Evolutionary conservation across 2,329 filamentous ascomycete species (phyloP).

Genomic region (Zarea fungicola): DNA sequence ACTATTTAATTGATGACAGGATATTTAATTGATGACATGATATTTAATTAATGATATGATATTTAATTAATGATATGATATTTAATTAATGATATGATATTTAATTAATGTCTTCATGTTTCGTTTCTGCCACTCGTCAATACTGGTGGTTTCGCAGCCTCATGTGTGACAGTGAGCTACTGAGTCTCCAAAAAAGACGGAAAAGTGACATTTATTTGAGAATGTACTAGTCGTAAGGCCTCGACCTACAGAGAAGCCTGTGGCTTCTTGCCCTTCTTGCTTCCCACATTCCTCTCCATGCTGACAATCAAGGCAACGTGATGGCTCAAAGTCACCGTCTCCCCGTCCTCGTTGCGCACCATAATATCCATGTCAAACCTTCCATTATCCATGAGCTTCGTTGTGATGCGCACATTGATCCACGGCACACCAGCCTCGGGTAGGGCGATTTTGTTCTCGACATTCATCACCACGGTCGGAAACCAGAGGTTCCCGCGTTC

Average conservation of each 20-base stretch:
- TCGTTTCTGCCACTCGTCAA: too few species aligned
- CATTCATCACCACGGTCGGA: slow-evolving; percentile 63
- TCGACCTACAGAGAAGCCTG: background rate
- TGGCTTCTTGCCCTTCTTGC: background rate
- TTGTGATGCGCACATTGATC: slow-evolving; percentile 59
- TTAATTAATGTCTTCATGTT: too few species aligned
- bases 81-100: too few species aligned
- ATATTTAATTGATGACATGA: too few species aligned
- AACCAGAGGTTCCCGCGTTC: slow-evolving; percentile 49
- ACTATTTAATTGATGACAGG: too few species aligned
- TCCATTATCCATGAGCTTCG: slow-evolving; percentile 63
- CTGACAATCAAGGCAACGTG: slow-evolving; percentile 10
- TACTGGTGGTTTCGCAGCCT: too few species aligned
- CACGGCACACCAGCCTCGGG: slow-evolving; percentile 64
- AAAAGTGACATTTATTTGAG: too few species aligned
- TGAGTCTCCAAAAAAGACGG: too few species aligned
- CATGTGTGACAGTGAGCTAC: too few species aligned
- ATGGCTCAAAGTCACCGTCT: slow-evolving; percentile 17
- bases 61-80: too few species aligned
- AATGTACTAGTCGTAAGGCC: too few species aligned
- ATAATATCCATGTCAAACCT: slow-evolving; percentile 66
- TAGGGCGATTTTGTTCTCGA: slow-evolving; percentile 67
- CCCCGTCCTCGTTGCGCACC: slow-evolving; percentile 44
- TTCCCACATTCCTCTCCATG: slow-evolving; percentile 13
- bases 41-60: too few species aligned